Conservation (phyloP, 2,329 filamentous ascomycete species). For the Shiraia sp. region DNA sequence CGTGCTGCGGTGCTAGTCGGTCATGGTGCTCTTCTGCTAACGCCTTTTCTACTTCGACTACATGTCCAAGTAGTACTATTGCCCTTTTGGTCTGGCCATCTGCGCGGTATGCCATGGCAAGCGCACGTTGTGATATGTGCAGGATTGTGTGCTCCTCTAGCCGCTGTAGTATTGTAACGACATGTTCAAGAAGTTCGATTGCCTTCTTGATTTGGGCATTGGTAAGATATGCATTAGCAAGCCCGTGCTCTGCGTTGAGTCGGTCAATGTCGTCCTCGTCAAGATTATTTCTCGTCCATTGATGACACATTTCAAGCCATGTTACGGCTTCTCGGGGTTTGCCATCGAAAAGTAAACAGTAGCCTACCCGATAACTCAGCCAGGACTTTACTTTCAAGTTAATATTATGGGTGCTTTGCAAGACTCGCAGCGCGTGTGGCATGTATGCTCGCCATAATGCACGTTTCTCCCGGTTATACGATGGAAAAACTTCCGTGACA, state of each 20-base stretch:
- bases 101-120: slow-evolving; percentile 1
- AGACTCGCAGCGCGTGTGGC: slow-evolving; percentile 4
- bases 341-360: slow-evolving; percentile 3
- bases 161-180: slow-evolving; percentile 1
- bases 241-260: too few species aligned
- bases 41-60: slow-evolving; percentile 5
- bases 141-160: not conserved
- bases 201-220: slow-evolving; percentile 8
- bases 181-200: slow-evolving; percentile 5
- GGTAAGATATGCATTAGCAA: slow-evolving; percentile 3
- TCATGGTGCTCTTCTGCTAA: slow-evolving; percentile 4
- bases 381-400: not conserved
- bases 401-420: not conserved
- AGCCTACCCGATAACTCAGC: slow-evolving; percentile 1
- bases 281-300: too few species aligned
- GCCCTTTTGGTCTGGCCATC: slow-evolving; percentile 8
- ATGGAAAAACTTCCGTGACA: slow-evolving; percentile 4
- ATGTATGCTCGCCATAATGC: slow-evolving; percentile 6
- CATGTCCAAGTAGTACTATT: slow-evolving; percentile 10
- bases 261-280: too few species aligned
- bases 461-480: slow-evolving; percentile 2
- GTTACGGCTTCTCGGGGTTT: slow-evolving; percentile 3
- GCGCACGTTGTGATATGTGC: not conserved
- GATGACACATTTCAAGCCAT: slow-evolving; percentile 4
- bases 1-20: not conserved